These are phyloP conservation scores for Apiotrichum akiyoshidainum DNA, from an alignment of 1,284 basidiomycete species.

Conservation along the genomic window DNA sequence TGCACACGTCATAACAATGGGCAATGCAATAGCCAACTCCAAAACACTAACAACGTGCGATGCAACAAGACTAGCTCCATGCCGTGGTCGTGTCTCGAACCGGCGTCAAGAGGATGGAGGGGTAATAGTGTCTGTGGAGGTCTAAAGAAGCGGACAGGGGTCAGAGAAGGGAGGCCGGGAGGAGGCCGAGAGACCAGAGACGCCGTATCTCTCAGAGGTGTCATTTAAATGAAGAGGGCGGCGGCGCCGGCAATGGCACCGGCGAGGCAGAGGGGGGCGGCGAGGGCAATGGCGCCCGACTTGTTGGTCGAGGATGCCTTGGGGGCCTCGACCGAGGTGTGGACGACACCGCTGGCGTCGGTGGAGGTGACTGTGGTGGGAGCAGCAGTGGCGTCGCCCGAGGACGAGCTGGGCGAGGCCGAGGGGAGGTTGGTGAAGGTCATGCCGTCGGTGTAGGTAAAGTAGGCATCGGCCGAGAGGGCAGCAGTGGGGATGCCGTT, in stretches of 20 bases:
- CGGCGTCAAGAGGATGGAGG: too few species aligned
- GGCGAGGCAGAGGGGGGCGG: constrained; percentile 26
- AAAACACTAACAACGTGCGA: too few species aligned
- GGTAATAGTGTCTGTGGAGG: too few species aligned
- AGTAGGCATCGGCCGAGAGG: constrained; percentile 21
- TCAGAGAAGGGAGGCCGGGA: too few species aligned
- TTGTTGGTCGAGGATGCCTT: constrained; percentile 8
- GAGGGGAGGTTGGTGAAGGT: constrained; percentile 1
- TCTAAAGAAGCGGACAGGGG: too few species aligned
- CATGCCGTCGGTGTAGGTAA: constrained; percentile 15
- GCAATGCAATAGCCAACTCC: too few species aligned
- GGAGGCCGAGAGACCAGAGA: too few species aligned
- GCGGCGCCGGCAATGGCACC: constrained; percentile 39
- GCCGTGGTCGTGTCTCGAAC: too few species aligned
- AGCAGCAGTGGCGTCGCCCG: constrained; percentile 17
- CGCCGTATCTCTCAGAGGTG: neutral
- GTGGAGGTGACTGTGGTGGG: constrained; percentile 17
- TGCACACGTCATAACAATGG: too few species aligned
- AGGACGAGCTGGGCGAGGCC: neutral
- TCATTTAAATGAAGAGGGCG: constrained; percentile 12
- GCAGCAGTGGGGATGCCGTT: constrained; percentile 35
- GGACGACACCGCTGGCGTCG: neutral
- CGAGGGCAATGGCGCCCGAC: constrained; percentile 14
- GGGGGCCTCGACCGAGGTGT: neutral
- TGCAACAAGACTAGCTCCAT: too few species aligned